Base-by-base conservation (phyloP, 306 rosid genomes). In the Castanea mollissima region DNA sequence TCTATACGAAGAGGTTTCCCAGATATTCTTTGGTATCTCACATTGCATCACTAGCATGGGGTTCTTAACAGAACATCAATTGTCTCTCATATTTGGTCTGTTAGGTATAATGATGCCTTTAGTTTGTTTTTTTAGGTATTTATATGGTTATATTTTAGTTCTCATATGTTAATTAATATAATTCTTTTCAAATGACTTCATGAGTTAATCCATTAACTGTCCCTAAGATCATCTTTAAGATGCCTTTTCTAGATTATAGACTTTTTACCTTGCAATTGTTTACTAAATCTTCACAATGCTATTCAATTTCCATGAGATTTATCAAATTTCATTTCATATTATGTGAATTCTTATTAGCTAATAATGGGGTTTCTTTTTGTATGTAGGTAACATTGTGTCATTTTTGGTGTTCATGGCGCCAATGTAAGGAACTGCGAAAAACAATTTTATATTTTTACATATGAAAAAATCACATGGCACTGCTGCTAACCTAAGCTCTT, bases 401-500 rank as follows among this genome's bases (percentile, higher is more conserved):
- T 92, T 92, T 74, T 0, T 92, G 92, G 94, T 90, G 71, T 92
- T 90, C 88, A 71, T 92, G 55, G 86, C 94, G 10, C 97, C 97
- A 46, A 55, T 88, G 97, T 92, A 90, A 92, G 92, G 55, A n/a
- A 0, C 64, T 62, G 25, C 69, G 6, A 75, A 81, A 69, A 31
- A 31, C 73, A 14, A 62, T 5, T 9, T 23, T 4, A 59, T 59
- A 55, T 13, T 18, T 55, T 21, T 56, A 58, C 0, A 16, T 8
- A 12, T 49, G 41, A 68, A 57, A 29, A 9, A 49, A 52, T 12
- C 29, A 20, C 46, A 51, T 68, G 19, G 32, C 63, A 12, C 13
- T 73, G 32, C 46, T 51, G 72, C 58, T 71, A 76, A 19, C 11
- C 44, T 16, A 16, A 19, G 52, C 21, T 4, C 32, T 8, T 52